Evolutionary conservation across 805 yeast genomes (phyloP), one percentile per base, ranked within the genome.

Genomic region (Monosporozyma unispora): DNA sequence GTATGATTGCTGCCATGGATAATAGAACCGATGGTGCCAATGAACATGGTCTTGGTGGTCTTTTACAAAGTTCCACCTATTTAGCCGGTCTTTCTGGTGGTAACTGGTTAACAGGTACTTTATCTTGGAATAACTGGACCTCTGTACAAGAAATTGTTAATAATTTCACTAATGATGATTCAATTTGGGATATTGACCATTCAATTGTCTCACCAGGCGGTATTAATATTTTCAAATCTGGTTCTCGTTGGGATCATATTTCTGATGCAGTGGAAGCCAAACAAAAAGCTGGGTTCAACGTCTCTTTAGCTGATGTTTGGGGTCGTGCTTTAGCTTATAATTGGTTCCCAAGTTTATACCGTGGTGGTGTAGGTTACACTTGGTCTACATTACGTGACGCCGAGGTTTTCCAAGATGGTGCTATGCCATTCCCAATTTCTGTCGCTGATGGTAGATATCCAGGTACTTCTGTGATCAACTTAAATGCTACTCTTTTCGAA

Each of bases 81-180:
- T 64, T 88, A 4, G 69, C 87, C 4, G 95, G 91, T 8, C 74
- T 87, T 35, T 82, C 90, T 14, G 96, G 96, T 29, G 96, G 96
- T 25, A 76, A 85, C 12, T 87, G 95, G 95, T 70, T 86, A 45
- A 71, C 87, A 25, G 83, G 87, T 1, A 76, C 90, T 9, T 65
- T 87, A 28, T 79, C 77, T 0, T 71, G 76, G 60, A 85, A 87
- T 62, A 80, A 82, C 60, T 88, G 84, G 81, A 79, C 89, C 9
- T 71, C 84, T 11, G 79, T 87, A 22, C 82, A 81, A 55, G 79
- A 72, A 2, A 77, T 87, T 37, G 67, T 78, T 27, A 73, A 71
- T 45, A 48, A 50, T n/a, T 50, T 54, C 40, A 59, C 65, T 44
- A 44, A 54, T 3, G 72, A 73, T 45, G 61, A 67, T 22, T 73